Evolutionary conservation across 371 early-diverging fungal species (phyloP).

Genomic region (Mortierella sp.): DNA sequence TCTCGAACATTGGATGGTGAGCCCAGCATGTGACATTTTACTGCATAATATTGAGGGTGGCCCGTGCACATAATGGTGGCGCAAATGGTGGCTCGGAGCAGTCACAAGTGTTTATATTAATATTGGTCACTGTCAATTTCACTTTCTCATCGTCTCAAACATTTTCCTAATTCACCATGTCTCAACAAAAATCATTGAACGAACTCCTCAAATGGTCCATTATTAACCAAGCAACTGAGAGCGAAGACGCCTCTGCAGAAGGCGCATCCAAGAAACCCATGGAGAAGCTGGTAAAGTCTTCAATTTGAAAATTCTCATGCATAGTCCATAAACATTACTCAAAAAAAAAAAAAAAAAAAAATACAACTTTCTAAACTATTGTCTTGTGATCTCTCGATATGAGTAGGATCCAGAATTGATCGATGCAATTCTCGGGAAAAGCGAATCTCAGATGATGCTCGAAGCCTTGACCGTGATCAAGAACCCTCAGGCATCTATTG

Average conservation of each 20-base stretch:
- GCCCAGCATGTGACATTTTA: neutral
- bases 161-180: slow-evolving; percentile 2
- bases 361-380: neutral
- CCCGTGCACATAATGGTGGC: neutral
- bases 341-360: neutral
- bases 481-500: slow-evolving; percentile 68
- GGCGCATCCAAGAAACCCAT: slow-evolving; percentile 47
- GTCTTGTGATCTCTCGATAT: neutral
- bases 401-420: slow-evolving; percentile 84
- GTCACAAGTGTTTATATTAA: neutral
- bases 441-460: slow-evolving; percentile 88
- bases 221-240: slow-evolving; percentile 78
- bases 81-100: slow-evolving; percentile 2
- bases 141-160: neutral
- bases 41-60: neutral
- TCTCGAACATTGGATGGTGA: no score
- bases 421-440: slow-evolving; percentile 93
- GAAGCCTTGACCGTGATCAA: slow-evolving; percentile 78
- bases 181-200: slow-evolving; percentile 64
- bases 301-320: neutral
- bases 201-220: slow-evolving; percentile 92
- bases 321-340: neutral
- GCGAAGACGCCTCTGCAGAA: slow-evolving; percentile 74
- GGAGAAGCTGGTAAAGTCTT: slow-evolving; percentile 30
- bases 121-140: slow-evolving; percentile 2